These are phyloP conservation scores for Candida ipomoeae DNA, from an alignment of 805 yeast genomes.

Conservation along the genomic window DNA sequence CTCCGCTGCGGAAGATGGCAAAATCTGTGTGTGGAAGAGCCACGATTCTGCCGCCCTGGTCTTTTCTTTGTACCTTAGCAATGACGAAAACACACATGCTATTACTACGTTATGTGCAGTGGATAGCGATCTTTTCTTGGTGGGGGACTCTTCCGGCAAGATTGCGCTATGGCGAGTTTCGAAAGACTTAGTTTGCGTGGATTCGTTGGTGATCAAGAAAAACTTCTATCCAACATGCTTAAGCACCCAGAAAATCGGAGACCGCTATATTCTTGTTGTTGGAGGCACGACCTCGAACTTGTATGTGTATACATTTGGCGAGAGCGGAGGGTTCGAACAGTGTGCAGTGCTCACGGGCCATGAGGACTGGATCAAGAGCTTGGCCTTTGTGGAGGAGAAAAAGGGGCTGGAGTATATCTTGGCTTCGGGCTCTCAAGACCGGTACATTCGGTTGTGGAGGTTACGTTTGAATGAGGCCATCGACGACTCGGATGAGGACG, in stretches of 20 bases:
- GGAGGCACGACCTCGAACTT: constrained; percentile 66
- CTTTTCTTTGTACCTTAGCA: constrained; percentile 23
- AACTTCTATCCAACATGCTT: constrained; percentile 49
- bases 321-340: constrained; percentile 23
- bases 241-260: constrained; percentile 30
- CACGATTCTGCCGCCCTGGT: neutral
- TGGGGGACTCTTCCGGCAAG: constrained; percentile 64
- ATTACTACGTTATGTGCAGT: constrained; percentile 51
- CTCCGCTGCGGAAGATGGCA: constrained; percentile 66
- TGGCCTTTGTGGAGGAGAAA: constrained; percentile 52
- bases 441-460: constrained; percentile 89
- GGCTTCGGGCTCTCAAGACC: constrained; percentile 91
- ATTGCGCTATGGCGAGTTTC: constrained; percentile 49
- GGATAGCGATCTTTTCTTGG: constrained; percentile 38
- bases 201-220: constrained; percentile 30
- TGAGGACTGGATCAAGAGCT: constrained; percentile 90
- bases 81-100: constrained; percentile 29
- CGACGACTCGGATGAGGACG: constrained; percentile 56
- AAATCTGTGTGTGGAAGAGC: constrained; percentile 55
- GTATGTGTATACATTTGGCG: constrained; percentile 48
- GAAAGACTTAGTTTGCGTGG: constrained; percentile 21
- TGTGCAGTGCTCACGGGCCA: constrained; percentile 75
- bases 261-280: constrained; percentile 50
- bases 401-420: constrained; percentile 53
- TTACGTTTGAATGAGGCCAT: constrained; percentile 52